Base-by-base conservation (phyloP, 306 rosid species). In the Casuarina equisetifolia region DNA sequence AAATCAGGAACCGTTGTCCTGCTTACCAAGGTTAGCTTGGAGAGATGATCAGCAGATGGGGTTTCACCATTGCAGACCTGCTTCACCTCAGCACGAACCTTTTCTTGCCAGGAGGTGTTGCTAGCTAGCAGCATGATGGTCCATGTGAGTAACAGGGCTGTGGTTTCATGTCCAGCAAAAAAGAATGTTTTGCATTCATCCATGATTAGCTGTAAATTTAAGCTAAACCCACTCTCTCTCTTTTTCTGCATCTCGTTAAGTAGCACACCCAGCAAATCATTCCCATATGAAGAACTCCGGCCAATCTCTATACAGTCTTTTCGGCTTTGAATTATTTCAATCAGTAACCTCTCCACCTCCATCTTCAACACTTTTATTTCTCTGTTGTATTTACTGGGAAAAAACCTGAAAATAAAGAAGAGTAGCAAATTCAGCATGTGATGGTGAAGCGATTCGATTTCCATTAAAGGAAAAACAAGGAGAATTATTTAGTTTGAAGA, bases 181-280 rank as follows among this genome's bases (percentile, higher is more conserved):
- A 96, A 96, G 80, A 96, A 96, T 13, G 99, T 96, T 55, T 96
- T 96, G 82, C 99, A 96, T 79, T 96, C 94, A 84, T 96, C 99
- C 96, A 91, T 96, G 9, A 96, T 93, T 3, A 86, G 59, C 73
- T 92, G 97, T 76, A 92, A 69, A 73, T 87, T 83, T 19, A 92
- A 72, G 80, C 88, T 76, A n/a, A 89, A 82, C 4, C 92, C 96
- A 71, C 78, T 82, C 57, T 79, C 86, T 79, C 50, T 84, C 44
- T 82, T 88, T 43, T 83, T 87, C 59, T 89, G 76, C 93, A 91
- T 91, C 84, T 96, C 97, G 67, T 92, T 84, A n/a, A 96, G 69
- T 1, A 96, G 74, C 88, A 92, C 86, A 8, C 99, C 99, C 77
- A 96, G 69, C 59, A 96, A 80, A 72, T 96, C 99, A 72, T 85